These are phyloP conservation scores for Oryza coarctata DNA, from an alignment of 176 grass and related monocot species.

Conservation along the genomic window DNA sequence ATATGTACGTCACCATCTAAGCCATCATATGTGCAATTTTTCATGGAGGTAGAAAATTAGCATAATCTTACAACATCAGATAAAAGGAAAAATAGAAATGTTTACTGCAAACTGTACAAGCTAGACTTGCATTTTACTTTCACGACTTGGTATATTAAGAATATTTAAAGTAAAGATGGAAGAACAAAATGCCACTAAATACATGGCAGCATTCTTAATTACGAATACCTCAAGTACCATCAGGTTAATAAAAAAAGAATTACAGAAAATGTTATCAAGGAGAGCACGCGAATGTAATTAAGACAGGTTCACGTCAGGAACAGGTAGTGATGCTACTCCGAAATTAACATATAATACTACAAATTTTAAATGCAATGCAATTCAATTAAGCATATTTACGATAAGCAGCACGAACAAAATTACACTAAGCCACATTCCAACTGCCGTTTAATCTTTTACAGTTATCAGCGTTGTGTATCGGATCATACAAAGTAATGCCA, in stretches of 20 bases:
- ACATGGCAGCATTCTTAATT: neutral
- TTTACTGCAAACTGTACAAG: neutral
- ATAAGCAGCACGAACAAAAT: too few relatives aligned
- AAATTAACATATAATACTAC: neutral
- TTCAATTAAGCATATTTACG: neutral
- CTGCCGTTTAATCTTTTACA: neutral
- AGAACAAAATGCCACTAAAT: neutral
- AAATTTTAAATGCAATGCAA: neutral
- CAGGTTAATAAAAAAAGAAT: neutral
- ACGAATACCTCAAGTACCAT: neutral
- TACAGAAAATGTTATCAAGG: neutral
- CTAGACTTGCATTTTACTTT: neutral
- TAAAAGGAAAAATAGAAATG: neutral
- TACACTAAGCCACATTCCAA: neutral
- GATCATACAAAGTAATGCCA: neutral
- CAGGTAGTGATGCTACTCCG: neutral
- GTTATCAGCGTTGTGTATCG: neutral
- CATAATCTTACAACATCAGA: neutral
- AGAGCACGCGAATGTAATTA: neutral
- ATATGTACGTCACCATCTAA: neutral
- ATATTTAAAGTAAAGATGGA: neutral
- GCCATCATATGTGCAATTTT: neutral
- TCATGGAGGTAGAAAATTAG: neutral
- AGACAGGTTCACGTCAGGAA: neutral
- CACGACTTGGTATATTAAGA: neutral